phyloP scores from a whole-genome alignment of 148 eudicot species.

The Diospyros kaki region DNA sequence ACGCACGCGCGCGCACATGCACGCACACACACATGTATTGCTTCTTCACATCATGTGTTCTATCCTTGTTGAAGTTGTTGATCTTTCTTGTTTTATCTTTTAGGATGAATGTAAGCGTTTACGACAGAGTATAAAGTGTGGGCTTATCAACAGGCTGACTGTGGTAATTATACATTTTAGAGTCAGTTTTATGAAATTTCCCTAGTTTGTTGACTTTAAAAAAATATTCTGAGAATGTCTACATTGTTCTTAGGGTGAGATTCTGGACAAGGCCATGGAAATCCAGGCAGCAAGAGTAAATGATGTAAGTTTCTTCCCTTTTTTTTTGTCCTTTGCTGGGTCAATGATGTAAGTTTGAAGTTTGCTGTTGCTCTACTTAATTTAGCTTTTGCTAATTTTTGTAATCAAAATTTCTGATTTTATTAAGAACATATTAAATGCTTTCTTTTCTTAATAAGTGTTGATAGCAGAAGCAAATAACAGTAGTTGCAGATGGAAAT shows the following conservation, averaged over 20 bases:
- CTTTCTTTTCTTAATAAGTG: not conserved
- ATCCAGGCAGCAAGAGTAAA: slow-evolving; percentile 75
- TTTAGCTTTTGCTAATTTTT: not conserved
- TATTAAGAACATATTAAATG: not conserved
- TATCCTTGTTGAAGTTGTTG: slow-evolving; percentile 15
- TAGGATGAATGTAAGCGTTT: slow-evolving; percentile 98
- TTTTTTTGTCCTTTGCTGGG: not conserved
- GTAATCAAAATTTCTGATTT: not conserved
- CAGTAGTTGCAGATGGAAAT: not conserved
- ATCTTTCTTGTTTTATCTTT: slow-evolving; percentile 20
- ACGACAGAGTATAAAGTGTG: slow-evolving; percentile 97
- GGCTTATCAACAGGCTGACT: slow-evolving; percentile 71
- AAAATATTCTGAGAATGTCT: slow-evolving; percentile 9
- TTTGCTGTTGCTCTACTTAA: no score
- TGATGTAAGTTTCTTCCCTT: slow-evolving; percentile 60
- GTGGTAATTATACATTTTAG: slow-evolving; percentile 54
- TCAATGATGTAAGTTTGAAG: not conserved
- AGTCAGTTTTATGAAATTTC: not conserved
- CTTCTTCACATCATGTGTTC: not conserved
- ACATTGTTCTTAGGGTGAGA: slow-evolving; percentile 66
- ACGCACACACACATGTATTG: no score
- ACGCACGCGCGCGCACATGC: no score
- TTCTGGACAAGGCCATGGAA: slow-evolving; percentile 88
- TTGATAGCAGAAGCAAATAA: not conserved
- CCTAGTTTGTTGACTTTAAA: not conserved